These are phyloP conservation scores for Mortierella sp. DNA, from an alignment of 371 early-diverging fungal genomes.

Conservation along the genomic window DNA sequence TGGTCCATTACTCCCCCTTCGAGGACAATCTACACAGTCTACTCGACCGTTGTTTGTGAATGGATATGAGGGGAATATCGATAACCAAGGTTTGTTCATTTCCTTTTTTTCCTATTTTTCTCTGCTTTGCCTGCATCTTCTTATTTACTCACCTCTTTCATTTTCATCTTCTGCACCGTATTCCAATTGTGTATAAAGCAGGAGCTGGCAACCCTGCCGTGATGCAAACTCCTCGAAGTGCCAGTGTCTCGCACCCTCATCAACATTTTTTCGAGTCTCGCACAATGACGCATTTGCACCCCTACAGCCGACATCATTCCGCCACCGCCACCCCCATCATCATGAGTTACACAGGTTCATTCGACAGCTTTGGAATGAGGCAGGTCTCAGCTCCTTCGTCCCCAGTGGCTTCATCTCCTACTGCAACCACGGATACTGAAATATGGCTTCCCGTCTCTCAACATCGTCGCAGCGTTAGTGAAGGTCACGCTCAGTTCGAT, in stretches of 20 bases:
- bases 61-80: conserved; percentile 4
- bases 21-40: neutral
- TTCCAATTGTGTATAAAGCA: neutral
- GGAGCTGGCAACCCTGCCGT: neutral
- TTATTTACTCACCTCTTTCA: too few relatives aligned
- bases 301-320: conserved; percentile 26
- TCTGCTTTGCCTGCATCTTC: too few relatives aligned
- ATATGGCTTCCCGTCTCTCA: conserved; percentile 19
- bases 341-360: neutral
- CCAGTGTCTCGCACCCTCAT: conserved; percentile 6
- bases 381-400: conserved; percentile 47
- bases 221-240: conserved; percentile 1
- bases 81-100: neutral
- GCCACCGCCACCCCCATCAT: neutral
- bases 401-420: conserved; percentile 13
- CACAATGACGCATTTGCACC: conserved; percentile 27
- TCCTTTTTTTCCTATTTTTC: neutral
- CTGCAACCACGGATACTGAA: neutral
- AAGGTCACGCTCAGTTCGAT: conserved; percentile 2
- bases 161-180: too few relatives aligned
- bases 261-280: conserved; percentile 12
- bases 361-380: neutral
- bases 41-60: neutral
- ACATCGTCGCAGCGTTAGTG: conserved; percentile 46
- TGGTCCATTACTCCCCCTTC: neutral